These are phyloP conservation scores for Novymonas esmeraldas DNA, from an alignment of 208 protist genomes.

Conservation along the genomic window DNA sequence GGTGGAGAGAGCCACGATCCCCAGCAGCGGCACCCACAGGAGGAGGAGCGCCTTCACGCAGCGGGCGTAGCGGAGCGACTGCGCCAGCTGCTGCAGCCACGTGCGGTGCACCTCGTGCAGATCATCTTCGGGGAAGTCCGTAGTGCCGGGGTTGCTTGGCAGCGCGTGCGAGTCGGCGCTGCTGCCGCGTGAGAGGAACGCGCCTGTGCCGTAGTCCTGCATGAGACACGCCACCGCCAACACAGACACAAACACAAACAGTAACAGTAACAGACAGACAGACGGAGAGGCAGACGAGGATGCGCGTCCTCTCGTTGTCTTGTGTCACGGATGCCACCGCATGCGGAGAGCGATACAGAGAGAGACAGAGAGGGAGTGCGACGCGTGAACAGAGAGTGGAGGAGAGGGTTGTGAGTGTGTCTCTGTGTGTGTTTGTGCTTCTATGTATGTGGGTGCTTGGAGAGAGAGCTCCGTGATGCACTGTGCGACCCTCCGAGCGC, in stretches of 20 bases:
- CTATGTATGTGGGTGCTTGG: no score
- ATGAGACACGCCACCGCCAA: not conserved
- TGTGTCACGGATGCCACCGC: no score
- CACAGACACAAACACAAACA: no score
- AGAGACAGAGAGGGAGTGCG: slow-evolving; percentile 13
- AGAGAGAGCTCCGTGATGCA: no score
- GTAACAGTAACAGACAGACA: no score
- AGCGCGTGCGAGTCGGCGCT: not conserved
- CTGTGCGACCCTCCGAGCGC: no score
- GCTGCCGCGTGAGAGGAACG: not conserved
- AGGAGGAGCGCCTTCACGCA: slow-evolving; percentile 34
- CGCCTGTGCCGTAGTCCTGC: slow-evolving; percentile 23
- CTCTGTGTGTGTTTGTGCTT: no score
- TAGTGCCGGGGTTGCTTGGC: slow-evolving; percentile 36
- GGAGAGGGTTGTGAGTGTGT: no score
- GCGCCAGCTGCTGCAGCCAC: slow-evolving; percentile 17
- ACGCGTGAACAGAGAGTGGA: not conserved
- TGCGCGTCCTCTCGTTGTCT: no score
- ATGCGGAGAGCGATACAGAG: not conserved
- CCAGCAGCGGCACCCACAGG: slow-evolving; percentile 22
- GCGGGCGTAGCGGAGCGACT: slow-evolving; percentile 26
- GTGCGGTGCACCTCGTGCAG: slow-evolving; percentile 30
- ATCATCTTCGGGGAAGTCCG: slow-evolving; percentile 42
- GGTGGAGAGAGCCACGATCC: slow-evolving; percentile 5
- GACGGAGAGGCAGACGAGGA: no score